Conservation (phyloP, 2,329 filamentous ascomycete species). For the Xenoacremonium recifei region DNA sequence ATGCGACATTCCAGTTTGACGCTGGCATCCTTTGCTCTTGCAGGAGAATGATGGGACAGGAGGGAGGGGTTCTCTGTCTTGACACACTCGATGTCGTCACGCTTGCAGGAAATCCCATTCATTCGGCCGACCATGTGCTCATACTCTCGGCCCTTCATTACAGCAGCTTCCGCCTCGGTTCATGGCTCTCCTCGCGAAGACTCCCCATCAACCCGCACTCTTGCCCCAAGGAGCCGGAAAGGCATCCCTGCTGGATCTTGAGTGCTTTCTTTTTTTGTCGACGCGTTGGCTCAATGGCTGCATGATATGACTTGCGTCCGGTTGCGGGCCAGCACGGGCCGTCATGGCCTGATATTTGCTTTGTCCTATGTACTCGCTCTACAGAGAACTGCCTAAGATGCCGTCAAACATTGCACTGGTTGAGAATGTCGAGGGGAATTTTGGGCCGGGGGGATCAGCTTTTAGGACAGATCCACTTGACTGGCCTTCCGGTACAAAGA, state of each 20-base stretch:
- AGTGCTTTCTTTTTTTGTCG: neutral
- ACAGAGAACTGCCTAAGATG: too few relatives aligned
- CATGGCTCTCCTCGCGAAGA: neutral
- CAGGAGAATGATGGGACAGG: neutral
- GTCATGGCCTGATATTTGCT: too few relatives aligned
- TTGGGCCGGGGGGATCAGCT: too few relatives aligned
- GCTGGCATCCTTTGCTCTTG: neutral
- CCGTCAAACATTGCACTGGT: too few relatives aligned
- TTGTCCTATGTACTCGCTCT: too few relatives aligned
- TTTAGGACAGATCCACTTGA: too few relatives aligned
- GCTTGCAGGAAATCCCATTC: conserved; percentile 11
- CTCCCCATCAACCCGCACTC: neutral
- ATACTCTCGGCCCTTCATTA: conserved; percentile 1
- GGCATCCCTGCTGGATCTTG: too few relatives aligned
- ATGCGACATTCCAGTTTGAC: conserved; percentile 22
- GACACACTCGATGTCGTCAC: too few relatives aligned
- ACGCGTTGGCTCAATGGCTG: conserved; percentile 5
- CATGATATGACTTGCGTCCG: conserved; percentile 24
- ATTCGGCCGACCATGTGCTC: conserved; percentile 5
- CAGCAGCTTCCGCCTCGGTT: neutral
- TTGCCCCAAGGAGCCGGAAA: neutral
- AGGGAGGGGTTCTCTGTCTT: too few relatives aligned
- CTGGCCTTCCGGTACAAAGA: too few relatives aligned
- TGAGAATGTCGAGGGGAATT: too few relatives aligned
- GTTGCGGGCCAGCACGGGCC: too few relatives aligned